A percentile compares a stretch with the other conserved stretches of the same genome.
Evolutionary conservation across 192 early-diverging fungal species (phyloP).

Genomic region (Umbelopsis sp.): DNA sequence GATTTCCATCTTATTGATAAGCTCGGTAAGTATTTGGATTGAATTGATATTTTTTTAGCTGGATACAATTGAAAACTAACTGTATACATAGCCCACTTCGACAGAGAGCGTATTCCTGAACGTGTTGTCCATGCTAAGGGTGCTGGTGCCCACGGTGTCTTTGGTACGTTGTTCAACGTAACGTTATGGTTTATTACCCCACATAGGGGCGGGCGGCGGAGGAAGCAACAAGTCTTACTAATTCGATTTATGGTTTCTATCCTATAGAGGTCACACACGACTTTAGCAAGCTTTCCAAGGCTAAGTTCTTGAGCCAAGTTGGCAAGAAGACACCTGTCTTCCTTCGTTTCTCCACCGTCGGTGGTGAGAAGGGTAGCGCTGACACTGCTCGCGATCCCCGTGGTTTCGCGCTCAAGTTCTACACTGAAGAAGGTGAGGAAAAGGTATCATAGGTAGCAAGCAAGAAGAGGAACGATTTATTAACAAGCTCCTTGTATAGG

Average conservation of each 20-base stretch:
- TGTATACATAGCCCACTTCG: constrained; percentile 59
- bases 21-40: constrained; percentile 35
- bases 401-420: constrained; percentile 84
- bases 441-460: not conserved
- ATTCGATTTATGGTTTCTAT: not conserved
- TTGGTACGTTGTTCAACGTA: constrained; percentile 40
- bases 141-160: constrained; percentile 77
- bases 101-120: constrained; percentile 78
- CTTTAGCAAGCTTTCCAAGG: constrained; percentile 66
- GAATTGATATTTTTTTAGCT: not conserved
- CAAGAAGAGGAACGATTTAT: not conserved
- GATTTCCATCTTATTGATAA: constrained; percentile 82
- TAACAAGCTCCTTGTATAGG: constrained; percentile 31
- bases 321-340: constrained; percentile 84
- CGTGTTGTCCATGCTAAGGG: constrained; percentile 84
- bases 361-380: constrained; percentile 71
- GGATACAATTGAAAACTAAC: not conserved
- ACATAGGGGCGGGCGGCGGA: not conserved
- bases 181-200: not conserved
- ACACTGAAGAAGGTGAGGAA: constrained; percentile 69
- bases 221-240: not conserved
- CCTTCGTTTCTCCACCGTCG: constrained; percentile 79
- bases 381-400: constrained; percentile 82
- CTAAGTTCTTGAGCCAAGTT: constrained; percentile 68
- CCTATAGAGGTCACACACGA: constrained; percentile 68